Percentiles rank a stretch among this genome's conserved stretches.
Evolutionary conservation across 257 asterid species (phyloP).

Genomic region (Apocynum venetum): DNA sequence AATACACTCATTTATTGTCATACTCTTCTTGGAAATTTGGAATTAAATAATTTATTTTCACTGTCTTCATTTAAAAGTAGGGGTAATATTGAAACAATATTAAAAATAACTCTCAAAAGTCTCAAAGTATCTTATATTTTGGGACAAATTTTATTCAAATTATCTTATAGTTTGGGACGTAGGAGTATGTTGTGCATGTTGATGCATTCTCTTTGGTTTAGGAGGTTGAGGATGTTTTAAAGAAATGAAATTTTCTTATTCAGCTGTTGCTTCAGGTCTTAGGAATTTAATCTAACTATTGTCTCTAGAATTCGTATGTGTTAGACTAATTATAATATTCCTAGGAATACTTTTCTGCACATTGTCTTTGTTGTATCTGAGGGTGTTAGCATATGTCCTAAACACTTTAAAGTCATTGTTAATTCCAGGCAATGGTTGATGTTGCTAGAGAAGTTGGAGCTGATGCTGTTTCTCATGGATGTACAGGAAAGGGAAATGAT

Average conservation of each 20-base stretch:
- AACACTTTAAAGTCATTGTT: conserved; percentile 14
- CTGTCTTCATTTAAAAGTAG: no score
- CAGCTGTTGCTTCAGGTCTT: not conserved
- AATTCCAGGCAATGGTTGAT: conserved; percentile 94
- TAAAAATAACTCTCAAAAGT: no score
- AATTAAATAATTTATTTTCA: no score
- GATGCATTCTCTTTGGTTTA: not conserved
- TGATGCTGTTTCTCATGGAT: conserved; percentile 97
- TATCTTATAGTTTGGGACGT: no score
- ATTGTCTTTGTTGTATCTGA: not conserved
- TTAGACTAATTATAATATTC: not conserved
- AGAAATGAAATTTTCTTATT: not conserved
- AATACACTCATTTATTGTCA: no score
- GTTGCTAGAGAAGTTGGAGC: conserved; percentile 98
- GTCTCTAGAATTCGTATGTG: not conserved
- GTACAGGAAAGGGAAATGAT: conserved; percentile 98
- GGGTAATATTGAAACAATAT: no score
- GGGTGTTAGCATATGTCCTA: not conserved
- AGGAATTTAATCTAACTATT: not conserved
- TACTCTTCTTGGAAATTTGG: no score
- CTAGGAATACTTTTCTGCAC: not conserved
- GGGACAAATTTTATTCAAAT: no score
- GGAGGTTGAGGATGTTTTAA: not conserved
- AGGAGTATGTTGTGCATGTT: not conserved
- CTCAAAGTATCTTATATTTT: no score